Conservation (phyloP, 805 yeast species). For the Barnettozyma siamensis region DNA sequence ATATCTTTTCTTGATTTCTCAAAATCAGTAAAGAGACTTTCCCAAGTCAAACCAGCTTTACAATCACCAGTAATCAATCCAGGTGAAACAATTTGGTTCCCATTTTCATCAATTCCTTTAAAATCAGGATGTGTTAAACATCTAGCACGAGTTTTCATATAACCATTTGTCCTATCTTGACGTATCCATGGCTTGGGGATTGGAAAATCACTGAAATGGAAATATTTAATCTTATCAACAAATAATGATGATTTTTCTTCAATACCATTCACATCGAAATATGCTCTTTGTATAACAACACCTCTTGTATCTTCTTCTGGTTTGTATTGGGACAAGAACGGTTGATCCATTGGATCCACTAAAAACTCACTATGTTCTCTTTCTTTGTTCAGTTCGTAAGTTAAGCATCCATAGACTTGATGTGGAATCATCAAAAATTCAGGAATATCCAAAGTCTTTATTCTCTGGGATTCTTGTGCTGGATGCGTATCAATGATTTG, state of each 20-base stretch:
- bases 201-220: conserved; percentile 65
- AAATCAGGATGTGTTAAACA: conserved; percentile 15
- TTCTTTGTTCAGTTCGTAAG: conserved; percentile 40
- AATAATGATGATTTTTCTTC: conserved; percentile 11
- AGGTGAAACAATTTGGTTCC: conserved; percentile 3
- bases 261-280: conserved; percentile 13
- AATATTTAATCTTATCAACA: conserved; percentile 33
- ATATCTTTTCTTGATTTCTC: conserved; percentile 15
- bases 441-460: conserved; percentile 17
- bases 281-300: conserved; percentile 12
- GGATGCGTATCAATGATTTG: not conserved
- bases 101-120: not conserved
- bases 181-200: conserved; percentile 59
- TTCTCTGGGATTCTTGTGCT: too few relatives aligned
- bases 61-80: conserved; percentile 13
- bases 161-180: conserved; percentile 6
- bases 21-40: conserved; percentile 11
- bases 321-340: conserved; percentile 19
- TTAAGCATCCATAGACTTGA: conserved; percentile 41
- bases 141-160: conserved; percentile 15
- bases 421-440: conserved; percentile 41
- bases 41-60: conserved; percentile 20
- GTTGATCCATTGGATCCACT: conserved; percentile 35
- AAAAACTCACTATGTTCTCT: conserved; percentile 35
- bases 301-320: conserved; percentile 5